Conservation (phyloP, 768 basidiomycete species). For the Rhodotorula sphaerocarpa region DNA sequence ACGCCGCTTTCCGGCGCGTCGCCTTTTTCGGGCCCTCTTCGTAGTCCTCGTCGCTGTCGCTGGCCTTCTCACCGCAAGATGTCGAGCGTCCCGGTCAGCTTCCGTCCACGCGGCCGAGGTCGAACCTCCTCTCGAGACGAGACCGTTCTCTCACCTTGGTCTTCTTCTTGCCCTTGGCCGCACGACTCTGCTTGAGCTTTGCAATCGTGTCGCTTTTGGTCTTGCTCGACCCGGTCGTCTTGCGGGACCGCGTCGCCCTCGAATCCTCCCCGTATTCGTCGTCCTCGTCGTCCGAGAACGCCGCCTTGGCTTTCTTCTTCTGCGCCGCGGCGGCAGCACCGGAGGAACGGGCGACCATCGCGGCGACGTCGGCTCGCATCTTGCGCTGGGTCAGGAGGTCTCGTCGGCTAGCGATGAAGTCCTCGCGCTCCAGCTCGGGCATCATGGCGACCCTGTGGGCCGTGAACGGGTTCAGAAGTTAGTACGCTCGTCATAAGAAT, state of each 20-base stretch:
- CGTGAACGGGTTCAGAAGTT: neutral
- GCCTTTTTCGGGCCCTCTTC: conserved; percentile 37
- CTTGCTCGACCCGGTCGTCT: conserved; percentile 39
- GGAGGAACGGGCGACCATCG: conserved; percentile 48
- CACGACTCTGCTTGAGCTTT: conserved; percentile 75
- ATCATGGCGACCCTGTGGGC: conserved; percentile 60
- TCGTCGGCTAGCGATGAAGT: conserved; percentile 66
- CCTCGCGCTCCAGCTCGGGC: conserved; percentile 83
- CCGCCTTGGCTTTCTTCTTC: conserved; percentile 59
- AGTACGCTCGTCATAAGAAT: too few relatives aligned
- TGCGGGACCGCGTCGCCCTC: conserved; percentile 54
- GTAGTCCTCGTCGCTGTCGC: conserved; percentile 44
- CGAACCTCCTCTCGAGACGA: too few relatives aligned
- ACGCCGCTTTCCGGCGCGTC: conserved; percentile 44
- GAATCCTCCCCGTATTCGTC: conserved; percentile 52
- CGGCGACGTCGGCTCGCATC: conserved; percentile 62
- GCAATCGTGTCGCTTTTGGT: conserved; percentile 28
- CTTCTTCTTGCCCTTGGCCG: conserved; percentile 77
- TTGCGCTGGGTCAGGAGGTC: conserved; percentile 63
- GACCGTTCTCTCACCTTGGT: conserved; percentile 22
- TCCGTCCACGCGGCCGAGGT: too few relatives aligned
- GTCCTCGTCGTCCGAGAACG: conserved; percentile 57
- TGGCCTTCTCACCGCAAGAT: conserved; percentile 16
- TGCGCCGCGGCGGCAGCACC: conserved; percentile 65
- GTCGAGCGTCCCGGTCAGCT: conserved; percentile 5